A percentile compares a stretch with the other conserved stretches of the same genome.
Conservation (phyloP, 2,329 filamentous ascomycete genomes). For the Claviceps purpurea region DNA sequence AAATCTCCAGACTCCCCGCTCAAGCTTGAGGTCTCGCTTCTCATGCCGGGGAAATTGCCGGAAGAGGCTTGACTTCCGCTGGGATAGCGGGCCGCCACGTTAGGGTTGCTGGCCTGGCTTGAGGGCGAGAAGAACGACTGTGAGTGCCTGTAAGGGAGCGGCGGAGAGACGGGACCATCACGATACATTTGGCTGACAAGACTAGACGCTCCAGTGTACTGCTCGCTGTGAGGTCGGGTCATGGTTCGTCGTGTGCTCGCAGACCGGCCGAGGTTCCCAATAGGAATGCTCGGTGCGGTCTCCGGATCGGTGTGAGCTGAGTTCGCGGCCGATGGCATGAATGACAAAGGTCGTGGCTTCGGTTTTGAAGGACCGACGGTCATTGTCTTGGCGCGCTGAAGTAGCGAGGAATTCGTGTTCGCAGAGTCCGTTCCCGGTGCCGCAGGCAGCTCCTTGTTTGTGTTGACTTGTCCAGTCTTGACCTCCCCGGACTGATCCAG, state of each 20-base stretch:
- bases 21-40: conserved; percentile 49
- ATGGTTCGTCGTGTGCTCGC: conserved; percentile 37
- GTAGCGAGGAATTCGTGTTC: conserved; percentile 30
- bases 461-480: conserved; percentile 28
- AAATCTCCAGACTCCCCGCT: conserved; percentile 51
- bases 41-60: conserved; percentile 62
- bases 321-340: conserved; percentile 30
- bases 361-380: conserved; percentile 34
- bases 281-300: conserved; percentile 64
- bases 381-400: conserved; percentile 50
- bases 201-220: conserved; percentile 49
- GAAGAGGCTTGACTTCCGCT: conserved; percentile 32
- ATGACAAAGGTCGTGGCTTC: conserved; percentile 43
- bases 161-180: conserved; percentile 48
- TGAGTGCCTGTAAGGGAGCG: conserved; percentile 43
- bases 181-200: conserved; percentile 87
- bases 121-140: conserved; percentile 49
- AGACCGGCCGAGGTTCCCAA: conserved; percentile 42
- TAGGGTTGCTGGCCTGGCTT: conserved; percentile 35
- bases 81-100: conserved; percentile 37
- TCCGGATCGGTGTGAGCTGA: conserved; percentile 50
- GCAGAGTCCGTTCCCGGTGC: conserved; percentile 33
- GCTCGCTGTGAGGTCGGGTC: conserved; percentile 47
- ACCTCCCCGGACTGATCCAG: conserved; percentile 62
- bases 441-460: conserved; percentile 75